Base-by-base conservation (phyloP, 805 yeast species). In the Millerozyma acaciae region DNA sequence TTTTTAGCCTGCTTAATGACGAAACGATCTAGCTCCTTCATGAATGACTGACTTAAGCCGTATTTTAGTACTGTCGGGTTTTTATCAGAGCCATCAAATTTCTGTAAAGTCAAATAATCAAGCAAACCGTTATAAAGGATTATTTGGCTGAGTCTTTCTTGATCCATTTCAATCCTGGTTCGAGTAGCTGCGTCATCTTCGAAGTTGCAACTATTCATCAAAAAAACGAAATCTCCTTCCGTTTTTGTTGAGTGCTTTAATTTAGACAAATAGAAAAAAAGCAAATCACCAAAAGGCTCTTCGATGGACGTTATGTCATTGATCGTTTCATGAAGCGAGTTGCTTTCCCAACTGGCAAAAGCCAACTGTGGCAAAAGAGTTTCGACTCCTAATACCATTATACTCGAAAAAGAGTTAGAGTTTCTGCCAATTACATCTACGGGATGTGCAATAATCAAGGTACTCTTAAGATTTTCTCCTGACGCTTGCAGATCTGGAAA, bases 361-460 rank as follows among this genome's bases (percentile, higher is more conserved):
- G 55, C 56, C 6, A 45, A 26, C 28, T 49, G 51, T 4, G 54
- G 53, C 10, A 50, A 23, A n/a, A 51, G 36, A 6, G 47, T 25
- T 24, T 54, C 55, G 8, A 53, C 30, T 6, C 52, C 54, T 19
- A 43, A 25, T 5, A 51, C 31, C 2, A 47, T 26, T 13, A 53
- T 18, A 19, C 46, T 45, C 8, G 42, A 16, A 8, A 34, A 22
- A 6, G 33, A 42, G 16, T 17, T n/a, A 6, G 38, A 21, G 3
- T 30, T 31, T 17, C 27, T 30, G 2, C 53, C 52, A 6, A 50
- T 24, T 14, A 48, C 27, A 24, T 49, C 47, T 20, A 33, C 17
- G 5, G 51, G 40, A 18, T 32, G 35, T 2, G 38, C 24, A 7
- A 43, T 26, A 14, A 35, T 7, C 27, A 33, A 34, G 2, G 29